Conservation (phyloP, 495 filamentous ascomycete genomes). For the Penicillium riverlandense region DNA sequence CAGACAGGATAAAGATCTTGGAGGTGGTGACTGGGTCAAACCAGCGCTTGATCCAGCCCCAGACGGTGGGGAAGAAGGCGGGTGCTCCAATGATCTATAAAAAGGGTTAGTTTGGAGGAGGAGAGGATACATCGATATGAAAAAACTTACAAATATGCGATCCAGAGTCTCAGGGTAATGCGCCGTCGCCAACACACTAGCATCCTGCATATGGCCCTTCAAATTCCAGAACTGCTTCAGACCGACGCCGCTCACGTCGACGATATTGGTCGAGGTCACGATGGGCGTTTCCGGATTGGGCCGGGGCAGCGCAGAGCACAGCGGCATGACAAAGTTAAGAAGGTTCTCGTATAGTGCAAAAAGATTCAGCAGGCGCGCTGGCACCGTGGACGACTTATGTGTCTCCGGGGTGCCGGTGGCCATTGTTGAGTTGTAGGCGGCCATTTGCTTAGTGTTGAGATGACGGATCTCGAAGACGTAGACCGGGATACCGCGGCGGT, state of each 20-base stretch:
- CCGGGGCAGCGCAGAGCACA: slow-evolving; percentile 68
- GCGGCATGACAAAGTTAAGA: slow-evolving; percentile 75
- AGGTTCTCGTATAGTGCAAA: slow-evolving; percentile 88
- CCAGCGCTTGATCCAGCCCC: slow-evolving; percentile 94
- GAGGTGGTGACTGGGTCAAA: slow-evolving; percentile 89
- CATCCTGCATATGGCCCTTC: slow-evolving; percentile 86
- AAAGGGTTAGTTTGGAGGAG: slow-evolving; percentile 1
- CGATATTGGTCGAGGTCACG: slow-evolving; percentile 82
- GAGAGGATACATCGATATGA: background rate
- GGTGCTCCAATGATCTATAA: slow-evolving; percentile 77
- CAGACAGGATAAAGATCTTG: slow-evolving; percentile 82
- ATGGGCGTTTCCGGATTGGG: slow-evolving; percentile 68
- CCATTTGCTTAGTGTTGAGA: slow-evolving; percentile 71
- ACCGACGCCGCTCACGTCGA: slow-evolving; percentile 76
- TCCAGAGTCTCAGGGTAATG: slow-evolving; percentile 90
- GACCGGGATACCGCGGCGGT: slow-evolving; percentile 81
- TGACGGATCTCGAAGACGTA: slow-evolving; percentile 83
- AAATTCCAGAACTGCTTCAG: slow-evolving; percentile 92
- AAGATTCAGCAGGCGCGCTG: slow-evolving; percentile 64
- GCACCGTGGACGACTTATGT: slow-evolving; percentile 40
- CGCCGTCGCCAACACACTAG: slow-evolving; percentile 75
- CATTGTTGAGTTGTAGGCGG: slow-evolving; percentile 61
- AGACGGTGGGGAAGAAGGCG: slow-evolving; percentile 86
- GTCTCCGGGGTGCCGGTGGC: slow-evolving; percentile 52
- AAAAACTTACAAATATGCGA: slow-evolving; percentile 63